Base-by-base conservation (phyloP, 306 rosid species). In the Dalbergia oliveri region DNA sequence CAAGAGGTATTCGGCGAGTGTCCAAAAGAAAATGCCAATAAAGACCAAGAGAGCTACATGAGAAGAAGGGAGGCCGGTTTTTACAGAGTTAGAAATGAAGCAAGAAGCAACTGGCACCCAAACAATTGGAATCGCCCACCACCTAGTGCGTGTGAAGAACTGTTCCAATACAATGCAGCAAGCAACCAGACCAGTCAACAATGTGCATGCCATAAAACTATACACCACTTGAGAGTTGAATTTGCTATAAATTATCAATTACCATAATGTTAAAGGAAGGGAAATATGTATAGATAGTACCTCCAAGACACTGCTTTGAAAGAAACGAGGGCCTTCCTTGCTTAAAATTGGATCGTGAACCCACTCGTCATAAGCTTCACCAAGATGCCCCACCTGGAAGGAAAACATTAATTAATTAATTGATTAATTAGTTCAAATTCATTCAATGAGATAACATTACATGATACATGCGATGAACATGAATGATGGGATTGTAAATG, bases 361-460 rank as follows among this genome's bases (percentile, higher is more conserved):
- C 99, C 99, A 95, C 18, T 95, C 96, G 16, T 95, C 96, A 68
- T 95, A 95, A 50, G 67, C 89, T 81, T 89, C 96, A 69, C 99
- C 99, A 44, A 95, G 99, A 89, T 95, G 86, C 41, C 99, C 99
- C 72, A 95, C 98, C 99, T 94, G 71, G 4, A 19, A 83, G 71
- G 4, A 19, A 81, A 68, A 66, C 12, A 74, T 61, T 43, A 4
- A 37, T 37, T 37, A 37, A 0, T 34, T n/a, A 21, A 53, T 21
- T 21, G 1, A 21, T 21, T n/a, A n/a, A n/a, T n/a, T n/a, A n/a
- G n/a, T n/a, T n/a, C n/a, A n/a, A n/a, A n/a, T n/a, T n/a, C n/a
- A n/a, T n/a, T n/a, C n/a, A n/a, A n/a, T n/a, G n/a, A n/a, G 35
- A 33, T 8, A 37, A 54, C 13, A 60, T 47, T 10, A 12, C 53